Evolutionary conservation across 345 rosid genomes (phyloP).

Genomic region (Passiflora organensis): DNA sequence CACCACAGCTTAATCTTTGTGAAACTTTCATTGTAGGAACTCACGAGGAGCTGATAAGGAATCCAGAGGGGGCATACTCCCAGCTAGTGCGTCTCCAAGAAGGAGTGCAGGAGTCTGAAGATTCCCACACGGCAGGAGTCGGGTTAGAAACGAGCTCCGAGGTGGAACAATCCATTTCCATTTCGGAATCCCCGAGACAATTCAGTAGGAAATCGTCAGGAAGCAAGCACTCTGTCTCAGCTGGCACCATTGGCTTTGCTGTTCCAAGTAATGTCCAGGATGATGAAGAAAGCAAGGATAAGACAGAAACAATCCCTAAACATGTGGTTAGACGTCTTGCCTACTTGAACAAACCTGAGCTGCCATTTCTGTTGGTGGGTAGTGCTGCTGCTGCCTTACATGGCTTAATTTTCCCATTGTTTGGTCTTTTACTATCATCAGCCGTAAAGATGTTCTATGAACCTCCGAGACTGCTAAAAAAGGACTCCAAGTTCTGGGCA

Average conservation of each 20-base stretch:
- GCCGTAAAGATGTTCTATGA: constrained; percentile 65
- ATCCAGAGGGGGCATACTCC: constrained; percentile 70
- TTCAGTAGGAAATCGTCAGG: constrained; percentile 42
- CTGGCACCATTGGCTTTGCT: constrained; percentile 26
- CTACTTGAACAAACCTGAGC: constrained; percentile 66
- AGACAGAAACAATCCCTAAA: constrained; percentile 22
- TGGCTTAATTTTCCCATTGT: constrained; percentile 63
- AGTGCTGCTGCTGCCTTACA: constrained; percentile 54
- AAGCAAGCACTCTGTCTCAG: constrained; percentile 36
- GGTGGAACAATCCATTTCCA: constrained; percentile 7
- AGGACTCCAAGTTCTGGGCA: constrained; percentile 63
- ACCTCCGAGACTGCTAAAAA: constrained; percentile 31
- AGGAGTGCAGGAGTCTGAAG: constrained; percentile 42
- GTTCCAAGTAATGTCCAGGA: constrained; percentile 20
- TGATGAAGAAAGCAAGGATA: constrained; percentile 15
- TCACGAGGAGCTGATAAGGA: constrained; percentile 52
- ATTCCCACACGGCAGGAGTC: constrained; percentile 6
- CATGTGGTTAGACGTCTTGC: constrained; percentile 57
- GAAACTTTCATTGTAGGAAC: constrained; percentile 32
- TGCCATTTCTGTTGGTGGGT: constrained; percentile 50
- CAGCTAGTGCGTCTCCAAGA: constrained; percentile 74
- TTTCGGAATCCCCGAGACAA: constrained; percentile 24
- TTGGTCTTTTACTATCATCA: constrained; percentile 64
- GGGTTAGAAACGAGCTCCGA: constrained; percentile 14
- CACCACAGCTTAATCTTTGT: not conserved